Evolutionary conservation across 129 eudicot genomes (phyloP).

Genomic region (Pseudognaphalium luteoalbum): DNA sequence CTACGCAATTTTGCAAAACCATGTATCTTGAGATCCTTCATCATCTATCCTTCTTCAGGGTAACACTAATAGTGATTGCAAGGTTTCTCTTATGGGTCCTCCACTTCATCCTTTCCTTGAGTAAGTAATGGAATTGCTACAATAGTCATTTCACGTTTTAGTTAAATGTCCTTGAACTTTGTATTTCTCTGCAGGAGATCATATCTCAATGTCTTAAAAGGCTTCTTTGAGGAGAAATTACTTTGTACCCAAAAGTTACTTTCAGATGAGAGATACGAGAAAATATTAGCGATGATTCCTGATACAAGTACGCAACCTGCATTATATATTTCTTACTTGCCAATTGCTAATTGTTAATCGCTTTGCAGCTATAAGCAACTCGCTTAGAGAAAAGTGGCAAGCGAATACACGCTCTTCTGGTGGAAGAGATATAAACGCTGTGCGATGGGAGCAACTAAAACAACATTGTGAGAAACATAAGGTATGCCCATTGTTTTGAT

Average conservation of each 20-base stretch:
- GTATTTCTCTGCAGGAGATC: constrained; percentile 72
- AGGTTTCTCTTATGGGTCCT: constrained; percentile 58
- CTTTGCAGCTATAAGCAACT: constrained; percentile 37
- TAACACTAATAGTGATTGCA: constrained; percentile 61
- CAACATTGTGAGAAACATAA: constrained; percentile 72
- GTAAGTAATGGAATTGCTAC: constrained; percentile 40
- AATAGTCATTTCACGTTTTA: constrained; percentile 39
- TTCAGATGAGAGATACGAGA: constrained; percentile 77
- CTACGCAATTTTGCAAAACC: neutral
- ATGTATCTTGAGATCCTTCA: constrained; percentile 1
- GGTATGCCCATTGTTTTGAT: constrained; percentile 39
- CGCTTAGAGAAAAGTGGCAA: constrained; percentile 79
- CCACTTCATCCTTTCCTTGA: constrained; percentile 71
- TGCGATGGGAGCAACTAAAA: constrained; percentile 82
- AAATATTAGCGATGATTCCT: constrained; percentile 80
- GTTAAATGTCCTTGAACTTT: neutral
- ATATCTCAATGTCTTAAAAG: constrained; percentile 58
- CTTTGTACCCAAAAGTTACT: constrained; percentile 71
- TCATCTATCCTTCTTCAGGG: constrained; percentile 47
- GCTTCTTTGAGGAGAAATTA: constrained; percentile 64
- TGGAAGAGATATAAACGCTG: constrained; percentile 61
- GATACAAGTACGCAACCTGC: constrained; percentile 62
- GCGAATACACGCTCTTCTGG: constrained; percentile 55
- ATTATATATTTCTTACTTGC: neutral
- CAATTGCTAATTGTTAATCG: neutral